Conservation (phyloP, 164 flowering plant species). For the Paratinospora sagittata region DNA sequence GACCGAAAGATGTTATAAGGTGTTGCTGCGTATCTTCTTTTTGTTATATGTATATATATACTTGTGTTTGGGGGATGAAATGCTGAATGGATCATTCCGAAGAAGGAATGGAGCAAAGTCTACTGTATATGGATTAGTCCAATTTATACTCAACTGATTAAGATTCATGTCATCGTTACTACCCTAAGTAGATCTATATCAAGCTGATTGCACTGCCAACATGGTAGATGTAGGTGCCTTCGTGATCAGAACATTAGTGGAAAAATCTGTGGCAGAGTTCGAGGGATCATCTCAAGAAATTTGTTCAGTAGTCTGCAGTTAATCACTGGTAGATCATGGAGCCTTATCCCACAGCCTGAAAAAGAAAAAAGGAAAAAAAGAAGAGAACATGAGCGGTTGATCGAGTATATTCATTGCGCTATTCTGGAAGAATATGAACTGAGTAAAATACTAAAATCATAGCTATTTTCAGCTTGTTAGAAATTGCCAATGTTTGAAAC, state of each 20-base stretch:
- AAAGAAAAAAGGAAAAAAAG: too few species aligned
- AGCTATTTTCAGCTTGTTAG: background rate
- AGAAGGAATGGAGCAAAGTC: background rate
- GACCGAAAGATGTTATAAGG: background rate
- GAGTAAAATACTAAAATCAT: background rate
- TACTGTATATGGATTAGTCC: too few species aligned
- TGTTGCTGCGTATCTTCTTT: background rate
- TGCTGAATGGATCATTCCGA: background rate
- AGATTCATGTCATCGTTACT: background rate
- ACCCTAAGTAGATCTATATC: background rate
- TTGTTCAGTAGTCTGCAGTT: background rate
- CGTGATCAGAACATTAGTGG: background rate
- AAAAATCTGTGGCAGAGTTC: background rate
- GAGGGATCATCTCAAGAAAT: background rate
- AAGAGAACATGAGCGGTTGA: too few species aligned
- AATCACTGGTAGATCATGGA: background rate
- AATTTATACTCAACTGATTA: too few species aligned
- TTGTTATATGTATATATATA: background rate
- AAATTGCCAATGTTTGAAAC: background rate
- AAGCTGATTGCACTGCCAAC: background rate
- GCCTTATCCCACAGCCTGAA: background rate
- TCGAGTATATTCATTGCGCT: too few species aligned
- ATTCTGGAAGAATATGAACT: too few species aligned
- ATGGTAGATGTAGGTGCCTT: background rate
- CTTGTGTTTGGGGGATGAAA: background rate